phyloP scores from a whole-genome alignment of 2,329 filamentous ascomycete species.

The Aspergillus tubingensis region DNA sequence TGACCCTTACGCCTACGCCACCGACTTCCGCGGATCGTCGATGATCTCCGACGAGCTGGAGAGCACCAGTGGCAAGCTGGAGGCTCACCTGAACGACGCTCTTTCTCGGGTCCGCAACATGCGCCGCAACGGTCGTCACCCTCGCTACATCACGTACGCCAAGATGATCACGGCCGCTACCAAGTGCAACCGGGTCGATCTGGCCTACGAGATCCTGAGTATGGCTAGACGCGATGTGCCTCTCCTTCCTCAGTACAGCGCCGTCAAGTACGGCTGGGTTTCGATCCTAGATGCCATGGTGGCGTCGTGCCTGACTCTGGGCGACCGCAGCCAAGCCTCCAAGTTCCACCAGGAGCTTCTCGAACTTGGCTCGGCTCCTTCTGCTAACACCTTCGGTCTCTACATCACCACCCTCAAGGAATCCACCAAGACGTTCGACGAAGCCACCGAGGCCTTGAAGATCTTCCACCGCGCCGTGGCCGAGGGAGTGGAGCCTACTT shows the following conservation, averaged over 20 bases:
- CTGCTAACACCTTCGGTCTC: slow-evolving; percentile 94
- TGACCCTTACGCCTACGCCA: slow-evolving; percentile 86
- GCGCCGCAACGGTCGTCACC: slow-evolving; percentile 85
- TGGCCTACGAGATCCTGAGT: slow-evolving; percentile 81
- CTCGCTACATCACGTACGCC: slow-evolving; percentile 93
- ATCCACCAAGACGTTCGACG: slow-evolving; percentile 95
- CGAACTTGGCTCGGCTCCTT: slow-evolving; percentile 85
- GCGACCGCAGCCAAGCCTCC: slow-evolving; percentile 77
- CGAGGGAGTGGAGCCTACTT: slow-evolving; percentile 93
- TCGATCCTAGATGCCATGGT: slow-evolving; percentile 97
- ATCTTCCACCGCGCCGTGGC: slow-evolving; percentile 93
- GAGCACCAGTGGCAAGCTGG: slow-evolving; percentile 71
- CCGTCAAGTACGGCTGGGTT: slow-evolving; percentile 93
- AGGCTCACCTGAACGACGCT: slow-evolving; percentile 75
- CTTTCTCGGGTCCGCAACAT: slow-evolving; percentile 87
- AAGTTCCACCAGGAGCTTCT: slow-evolving; percentile 90
- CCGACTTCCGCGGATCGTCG: slow-evolving; percentile 90
- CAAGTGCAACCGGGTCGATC: slow-evolving; percentile 76
- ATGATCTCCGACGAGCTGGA: slow-evolving; percentile 89
- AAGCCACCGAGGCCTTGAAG: slow-evolving; percentile 93
- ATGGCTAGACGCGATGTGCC: slow-evolving; percentile 91
- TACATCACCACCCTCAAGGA: slow-evolving; percentile 99
- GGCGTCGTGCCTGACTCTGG: slow-evolving; percentile 80
- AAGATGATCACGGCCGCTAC: slow-evolving; percentile 91
- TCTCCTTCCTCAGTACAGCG: slow-evolving; percentile 76